Base-by-base conservation (phyloP, 345 rosid species). In the Eucalyptus polybractea region DNA sequence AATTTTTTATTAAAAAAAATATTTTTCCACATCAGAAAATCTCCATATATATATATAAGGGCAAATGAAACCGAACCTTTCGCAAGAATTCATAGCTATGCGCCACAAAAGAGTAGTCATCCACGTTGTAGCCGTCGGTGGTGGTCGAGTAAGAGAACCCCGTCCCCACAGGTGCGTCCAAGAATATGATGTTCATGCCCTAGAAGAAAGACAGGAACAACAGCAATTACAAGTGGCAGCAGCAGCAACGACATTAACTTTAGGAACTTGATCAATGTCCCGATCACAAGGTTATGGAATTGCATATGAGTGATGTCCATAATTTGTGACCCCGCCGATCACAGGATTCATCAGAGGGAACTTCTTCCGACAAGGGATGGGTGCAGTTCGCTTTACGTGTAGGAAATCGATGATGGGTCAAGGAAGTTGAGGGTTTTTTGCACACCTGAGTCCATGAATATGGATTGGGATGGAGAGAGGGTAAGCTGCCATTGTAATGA, bases 81-180 rank as follows among this genome's bases (percentile, higher is more conserved):
- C 12, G 44, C 37, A 90, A 12, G 72, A 91, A 91, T n/a, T 89
- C 76, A 80, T 87, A 87, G 25, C 45, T 53, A 1, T 90, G 89
- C 29, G 65, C 44, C 12, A 50, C 65, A n/a, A 31, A 81, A 4
- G 50, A n/a, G 33, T 37, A 49, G 88, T 91, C 93, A 25, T 89
- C 88, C 12, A 86, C 87, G 12, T 51, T 69, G 62, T 86, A 86
- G 42, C 90, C 88, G 54, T 86, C 89, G 15, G 10, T 15, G 60
- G 87, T 90, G 33, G 47, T 90, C 49, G 93, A 90, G 88, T 90
- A 91, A 24, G 92, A 90, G 62, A 90, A 91, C 44, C 92, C 92
- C 16, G 91, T 87, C 33, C 89, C 91, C 10, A 87, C 91, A 25
- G 93, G 93, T 27, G 88, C 91, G 47, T 91, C 93, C 50, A 90